phyloP scores from a whole-genome alignment of 345 rosid genomes.

The Camelina hispida region DNA sequence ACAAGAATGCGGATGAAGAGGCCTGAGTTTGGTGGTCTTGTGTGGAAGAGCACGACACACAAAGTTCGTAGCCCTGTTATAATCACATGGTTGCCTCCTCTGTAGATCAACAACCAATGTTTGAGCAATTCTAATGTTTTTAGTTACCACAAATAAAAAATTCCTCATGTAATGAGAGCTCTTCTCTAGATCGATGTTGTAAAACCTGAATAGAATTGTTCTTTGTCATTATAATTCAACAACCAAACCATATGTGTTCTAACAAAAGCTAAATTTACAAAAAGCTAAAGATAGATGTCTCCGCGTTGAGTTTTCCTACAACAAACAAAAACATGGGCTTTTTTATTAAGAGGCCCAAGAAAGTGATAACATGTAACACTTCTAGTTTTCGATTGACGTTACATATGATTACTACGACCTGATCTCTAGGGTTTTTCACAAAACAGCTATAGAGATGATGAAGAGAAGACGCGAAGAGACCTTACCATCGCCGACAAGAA shows the following conservation, averaged over 20 bases:
- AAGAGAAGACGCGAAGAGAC: background rate
- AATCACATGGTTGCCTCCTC: conserved; percentile 65
- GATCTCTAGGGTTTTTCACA: conserved; percentile 6
- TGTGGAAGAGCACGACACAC: conserved; percentile 82
- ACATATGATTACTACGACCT: background rate
- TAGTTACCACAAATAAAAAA: conserved; percentile 34
- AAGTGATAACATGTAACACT: background rate
- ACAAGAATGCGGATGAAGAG: conserved; percentile 51
- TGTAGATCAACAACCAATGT: conserved; percentile 42
- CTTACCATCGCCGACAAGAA: background rate
- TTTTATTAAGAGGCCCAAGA: background rate
- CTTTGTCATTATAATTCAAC: no score
- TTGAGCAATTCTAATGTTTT: conserved; percentile 44
- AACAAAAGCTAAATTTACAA: no score
- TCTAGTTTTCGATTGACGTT: background rate
- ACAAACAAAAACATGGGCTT: background rate
- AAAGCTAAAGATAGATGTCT: no score
- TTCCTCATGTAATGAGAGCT: conserved; percentile 31
- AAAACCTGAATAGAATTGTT: no score
- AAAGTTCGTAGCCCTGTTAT: conserved; percentile 83
- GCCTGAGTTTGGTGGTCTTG: conserved; percentile 82
- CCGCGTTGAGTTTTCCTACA: no score
- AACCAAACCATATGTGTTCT: no score
- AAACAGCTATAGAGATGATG: background rate
- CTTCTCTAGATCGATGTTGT: no score